Base-by-base conservation (phyloP, 345 rosid species). In the Leavenworthia alabamica region DNA sequence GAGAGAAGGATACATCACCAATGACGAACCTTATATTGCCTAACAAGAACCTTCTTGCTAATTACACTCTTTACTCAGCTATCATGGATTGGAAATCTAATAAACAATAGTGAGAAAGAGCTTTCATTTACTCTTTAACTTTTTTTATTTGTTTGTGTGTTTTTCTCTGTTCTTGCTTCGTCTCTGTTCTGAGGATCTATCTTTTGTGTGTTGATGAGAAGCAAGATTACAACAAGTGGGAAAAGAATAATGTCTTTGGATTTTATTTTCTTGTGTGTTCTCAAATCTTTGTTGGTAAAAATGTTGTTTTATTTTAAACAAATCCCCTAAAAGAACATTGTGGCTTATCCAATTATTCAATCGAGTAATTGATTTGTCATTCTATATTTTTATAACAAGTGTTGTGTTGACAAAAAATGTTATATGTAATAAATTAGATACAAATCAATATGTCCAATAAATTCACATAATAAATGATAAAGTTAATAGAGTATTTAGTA, bases 51-150 rank as follows among this genome's bases (percentile, higher is more conserved):
- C 83, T 91, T 41, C 44, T 84, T 32, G 84, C 96, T 43, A 91
- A 86, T 52, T 85, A 86, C 74, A 70, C 86, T 2, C 88, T 91
- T 47, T 73, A 83, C 33, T 77, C 89, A 19, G 96, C 96, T 1
- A 82, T 91, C 37, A 49, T 45, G 70, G 87, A 82, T 68, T 86
- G 95, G 96, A 88, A 86, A 66, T 80, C 91, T 35, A 73, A 55
- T 51, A 64, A 68, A 54, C 60, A 43, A 10, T 76, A 67, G 55
- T 8, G 42, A 35, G 33, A 16, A 46, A 61, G 35, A 49, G 16
- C 45, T 13, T 5, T 68, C 24, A 7, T 62, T 70, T 26, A 27
- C 46, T 44, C 37, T 60, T 59, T 0, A 23, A 2, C 22, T 29
- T 14, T 23, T 19, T 31, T 20, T 33, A 4, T 60, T 23, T 35